Conservation (phyloP, 805 yeast species). For the Sugiyamaella valdiviana region DNA sequence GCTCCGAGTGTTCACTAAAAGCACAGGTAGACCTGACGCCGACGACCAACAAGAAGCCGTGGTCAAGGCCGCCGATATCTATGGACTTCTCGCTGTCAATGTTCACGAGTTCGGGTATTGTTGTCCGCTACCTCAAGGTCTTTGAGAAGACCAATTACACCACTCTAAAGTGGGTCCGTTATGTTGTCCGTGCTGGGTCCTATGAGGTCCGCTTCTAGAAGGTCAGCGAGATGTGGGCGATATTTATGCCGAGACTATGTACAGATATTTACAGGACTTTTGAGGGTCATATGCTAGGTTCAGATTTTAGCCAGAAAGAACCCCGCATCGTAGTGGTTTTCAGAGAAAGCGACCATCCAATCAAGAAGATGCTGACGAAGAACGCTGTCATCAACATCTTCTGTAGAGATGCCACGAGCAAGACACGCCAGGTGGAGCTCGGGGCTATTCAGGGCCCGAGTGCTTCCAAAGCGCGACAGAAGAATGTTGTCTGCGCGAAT, state of each 20-base stretch:
- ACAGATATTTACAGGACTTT: not conserved
- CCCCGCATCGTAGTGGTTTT: constrained; percentile 21
- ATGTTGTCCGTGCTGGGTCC: constrained; percentile 66
- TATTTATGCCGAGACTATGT: not conserved
- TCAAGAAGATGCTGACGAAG: constrained; percentile 11
- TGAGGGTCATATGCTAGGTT: not conserved
- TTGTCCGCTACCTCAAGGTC: constrained; percentile 66
- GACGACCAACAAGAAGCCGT: constrained; percentile 31
- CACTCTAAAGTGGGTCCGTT: constrained; percentile 85
- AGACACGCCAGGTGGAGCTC: constrained; percentile 48
- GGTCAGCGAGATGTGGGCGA: not conserved
- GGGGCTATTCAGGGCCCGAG: constrained; percentile 40
- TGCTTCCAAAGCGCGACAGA: constrained; percentile 38
- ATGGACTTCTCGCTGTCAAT: constrained; percentile 62
- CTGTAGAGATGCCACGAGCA: constrained; percentile 40
- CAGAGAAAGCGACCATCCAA: constrained; percentile 21
- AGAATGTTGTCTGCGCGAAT: constrained; percentile 48
- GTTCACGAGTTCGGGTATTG: constrained; percentile 72
- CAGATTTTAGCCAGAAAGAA: constrained; percentile 9
- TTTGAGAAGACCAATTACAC: constrained; percentile 53
- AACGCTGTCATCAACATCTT: constrained; percentile 3
- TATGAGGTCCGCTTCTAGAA: constrained; percentile 59
- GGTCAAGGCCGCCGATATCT: constrained; percentile 74
- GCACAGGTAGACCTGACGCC: constrained; percentile 44
- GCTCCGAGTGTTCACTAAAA: constrained; percentile 53